phyloP scores from a whole-genome alignment of 768 basidiomycete species.

The Pleurotus cornucopiae region DNA sequence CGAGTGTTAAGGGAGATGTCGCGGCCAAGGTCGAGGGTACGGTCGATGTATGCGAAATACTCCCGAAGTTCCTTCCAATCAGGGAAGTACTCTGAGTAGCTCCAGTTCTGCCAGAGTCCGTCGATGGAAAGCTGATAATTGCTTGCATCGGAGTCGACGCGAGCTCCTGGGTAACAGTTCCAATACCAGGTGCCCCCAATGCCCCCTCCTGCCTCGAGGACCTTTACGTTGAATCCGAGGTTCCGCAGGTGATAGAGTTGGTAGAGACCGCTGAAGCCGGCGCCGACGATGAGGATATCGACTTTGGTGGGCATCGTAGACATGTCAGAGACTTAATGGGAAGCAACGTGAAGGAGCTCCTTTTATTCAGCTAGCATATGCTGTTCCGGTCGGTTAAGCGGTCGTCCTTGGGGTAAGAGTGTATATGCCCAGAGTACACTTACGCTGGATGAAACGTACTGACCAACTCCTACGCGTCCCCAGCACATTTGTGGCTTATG shows the following conservation, averaged over 20 bases:
- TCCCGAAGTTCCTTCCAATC: constrained; percentile 8
- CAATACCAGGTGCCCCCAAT: constrained; percentile 12
- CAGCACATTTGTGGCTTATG: too few relatives aligned
- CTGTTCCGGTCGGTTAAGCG: too few relatives aligned
- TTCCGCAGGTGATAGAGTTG: not conserved
- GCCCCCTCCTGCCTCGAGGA: constrained; percentile 10
- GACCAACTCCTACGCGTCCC: too few relatives aligned
- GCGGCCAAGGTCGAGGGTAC: constrained; percentile 19
- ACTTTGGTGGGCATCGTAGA: not conserved
- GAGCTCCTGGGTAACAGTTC: constrained; percentile 4
- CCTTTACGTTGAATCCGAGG: not conserved
- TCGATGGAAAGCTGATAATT: constrained; percentile 2
- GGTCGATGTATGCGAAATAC: constrained; percentile 19
- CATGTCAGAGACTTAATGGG: too few relatives aligned
- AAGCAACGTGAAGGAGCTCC: too few relatives aligned
- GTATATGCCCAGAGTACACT: not conserved
- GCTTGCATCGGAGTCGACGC: constrained; percentile 4
- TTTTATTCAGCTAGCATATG: too few relatives aligned
- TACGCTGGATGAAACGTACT: too few relatives aligned
- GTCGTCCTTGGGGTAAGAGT: too few relatives aligned
- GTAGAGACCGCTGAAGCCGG: constrained; percentile 3
- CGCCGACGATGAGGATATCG: constrained; percentile 5
- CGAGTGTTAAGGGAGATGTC: constrained; percentile 20
- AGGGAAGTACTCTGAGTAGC: not conserved
- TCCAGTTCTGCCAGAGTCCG: constrained; percentile 4